Percentiles rank a stretch among this genome's conserved stretches.
Evolutionary conservation across 331 rosid species (phyloP).

Genomic region (Dryas integrifolia): DNA sequence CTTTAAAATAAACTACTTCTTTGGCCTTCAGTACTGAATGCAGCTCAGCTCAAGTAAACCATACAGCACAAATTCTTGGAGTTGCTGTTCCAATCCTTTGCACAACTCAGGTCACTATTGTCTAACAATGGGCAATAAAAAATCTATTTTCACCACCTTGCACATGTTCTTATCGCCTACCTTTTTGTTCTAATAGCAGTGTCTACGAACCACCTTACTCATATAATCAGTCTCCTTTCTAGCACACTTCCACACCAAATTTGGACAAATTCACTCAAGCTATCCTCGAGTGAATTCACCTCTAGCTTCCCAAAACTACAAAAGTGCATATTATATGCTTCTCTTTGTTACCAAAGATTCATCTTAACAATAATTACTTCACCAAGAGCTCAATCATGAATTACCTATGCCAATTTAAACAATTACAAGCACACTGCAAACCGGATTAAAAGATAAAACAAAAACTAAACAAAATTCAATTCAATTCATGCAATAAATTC

Average conservation of each 20-base stretch:
- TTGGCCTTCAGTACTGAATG: neutral
- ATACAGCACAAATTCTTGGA: too few relatives aligned
- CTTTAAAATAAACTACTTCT: neutral
- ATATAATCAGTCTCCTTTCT: too few relatives aligned
- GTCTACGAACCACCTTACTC: too few relatives aligned
- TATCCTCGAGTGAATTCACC: neutral
- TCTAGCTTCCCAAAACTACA: too few relatives aligned
- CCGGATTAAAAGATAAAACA: neutral
- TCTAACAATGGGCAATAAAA: too few relatives aligned
- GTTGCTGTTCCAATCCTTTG: too few relatives aligned
- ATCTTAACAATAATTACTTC: neutral
- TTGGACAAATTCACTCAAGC: too few relatives aligned
- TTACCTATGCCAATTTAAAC: neutral
- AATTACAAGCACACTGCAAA: neutral
- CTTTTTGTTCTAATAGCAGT: too few relatives aligned
- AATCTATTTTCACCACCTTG: too few relatives aligned
- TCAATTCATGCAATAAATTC: neutral
- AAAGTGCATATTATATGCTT: neutral
- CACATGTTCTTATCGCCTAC: too few relatives aligned
- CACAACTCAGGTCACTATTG: too few relatives aligned
- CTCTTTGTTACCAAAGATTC: neutral
- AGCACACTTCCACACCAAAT: too few relatives aligned
- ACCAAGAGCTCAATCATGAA: neutral
- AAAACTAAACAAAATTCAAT: neutral
- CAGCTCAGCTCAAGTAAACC: neutral